Percentiles rank a stretch among this genome's conserved stretches.
These are phyloP conservation scores for Panellus pusillus DNA, from an alignment of 768 basidiomycete genomes.

Conservation along the genomic window DNA sequence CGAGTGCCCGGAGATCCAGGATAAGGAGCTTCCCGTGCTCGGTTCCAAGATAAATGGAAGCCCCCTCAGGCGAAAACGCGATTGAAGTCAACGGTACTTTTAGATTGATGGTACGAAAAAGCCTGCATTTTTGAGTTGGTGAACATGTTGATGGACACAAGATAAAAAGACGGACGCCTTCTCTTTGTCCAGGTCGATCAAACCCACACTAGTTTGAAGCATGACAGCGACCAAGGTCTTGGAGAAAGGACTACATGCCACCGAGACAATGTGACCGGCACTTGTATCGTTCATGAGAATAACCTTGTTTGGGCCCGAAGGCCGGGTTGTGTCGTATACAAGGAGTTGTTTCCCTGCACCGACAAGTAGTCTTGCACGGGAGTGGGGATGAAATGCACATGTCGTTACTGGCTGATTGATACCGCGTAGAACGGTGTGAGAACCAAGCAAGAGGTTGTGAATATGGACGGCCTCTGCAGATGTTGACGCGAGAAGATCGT, in stretches of 20 bases:
- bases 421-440: constrained; percentile 56
- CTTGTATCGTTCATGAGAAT: constrained; percentile 46
- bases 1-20: constrained; percentile 63
- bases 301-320: constrained; percentile 54
- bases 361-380: constrained; percentile 60
- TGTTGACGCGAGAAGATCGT: constrained; percentile 61
- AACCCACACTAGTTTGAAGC: constrained; percentile 53
- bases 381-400: constrained; percentile 64
- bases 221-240: constrained; percentile 66
- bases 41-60: constrained; percentile 64
- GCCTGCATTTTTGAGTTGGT: constrained; percentile 35
- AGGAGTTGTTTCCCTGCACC: constrained; percentile 51
- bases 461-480: constrained; percentile 55
- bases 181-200: constrained; percentile 77
- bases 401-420: constrained; percentile 47
- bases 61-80: constrained; percentile 69
- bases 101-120: constrained; percentile 58
- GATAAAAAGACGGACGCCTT: constrained; percentile 48
- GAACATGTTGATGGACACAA: background rate
- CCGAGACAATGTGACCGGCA: constrained; percentile 50
- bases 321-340: constrained; percentile 63
- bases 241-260: constrained; percentile 74
- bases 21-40: constrained; percentile 62
- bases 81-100: constrained; percentile 58
- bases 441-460: constrained; percentile 55